Evolutionary conservation across 805 yeast species (phyloP).

Genomic region (Lachancea meyersii): DNA sequence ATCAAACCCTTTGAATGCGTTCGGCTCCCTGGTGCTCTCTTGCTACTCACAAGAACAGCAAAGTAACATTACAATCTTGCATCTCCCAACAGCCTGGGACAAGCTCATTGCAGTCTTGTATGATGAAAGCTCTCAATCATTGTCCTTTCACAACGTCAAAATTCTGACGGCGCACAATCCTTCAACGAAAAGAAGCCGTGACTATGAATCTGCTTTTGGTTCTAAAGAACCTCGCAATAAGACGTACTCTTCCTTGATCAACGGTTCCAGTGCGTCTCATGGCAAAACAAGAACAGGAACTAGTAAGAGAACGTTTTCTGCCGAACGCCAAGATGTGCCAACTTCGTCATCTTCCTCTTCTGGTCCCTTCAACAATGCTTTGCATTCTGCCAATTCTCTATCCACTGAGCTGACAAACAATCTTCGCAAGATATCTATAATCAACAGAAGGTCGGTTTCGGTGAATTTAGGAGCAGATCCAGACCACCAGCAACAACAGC

Average conservation of each 20-base stretch:
- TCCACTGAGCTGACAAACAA: conserved; percentile 9
- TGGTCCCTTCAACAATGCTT: background rate
- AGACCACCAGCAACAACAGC: conserved; percentile 3
- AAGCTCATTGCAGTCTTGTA: conserved; percentile 27
- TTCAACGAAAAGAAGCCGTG: background rate
- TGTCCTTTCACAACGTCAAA: conserved; percentile 24
- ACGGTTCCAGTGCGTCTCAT: background rate
- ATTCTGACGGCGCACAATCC: conserved; percentile 11
- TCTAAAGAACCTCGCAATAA: background rate
- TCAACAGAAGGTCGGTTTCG: conserved; percentile 21
- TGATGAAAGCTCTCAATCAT: conserved; percentile 14
- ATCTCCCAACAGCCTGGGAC: conserved; percentile 23
- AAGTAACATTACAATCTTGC: conserved; percentile 12
- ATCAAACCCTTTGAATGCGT: conserved; percentile 67
- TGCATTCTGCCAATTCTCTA: conserved; percentile 1
- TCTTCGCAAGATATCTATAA: conserved; percentile 19
- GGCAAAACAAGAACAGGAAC: background rate
- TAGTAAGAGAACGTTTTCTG: background rate
- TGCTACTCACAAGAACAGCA: conserved; percentile 1
- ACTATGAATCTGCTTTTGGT: background rate
- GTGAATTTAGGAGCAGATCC: conserved; percentile 8
- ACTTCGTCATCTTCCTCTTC: conserved; percentile 6
- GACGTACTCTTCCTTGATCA: no score
- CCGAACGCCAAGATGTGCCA: background rate
- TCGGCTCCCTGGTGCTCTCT: conserved; percentile 48